A percentile compares a stretch with the other conserved stretches of the same genome.
Evolutionary conservation across 2,329 filamentous ascomycete genomes (phyloP).

Genomic region (Trichoderma guizhouense): DNA sequence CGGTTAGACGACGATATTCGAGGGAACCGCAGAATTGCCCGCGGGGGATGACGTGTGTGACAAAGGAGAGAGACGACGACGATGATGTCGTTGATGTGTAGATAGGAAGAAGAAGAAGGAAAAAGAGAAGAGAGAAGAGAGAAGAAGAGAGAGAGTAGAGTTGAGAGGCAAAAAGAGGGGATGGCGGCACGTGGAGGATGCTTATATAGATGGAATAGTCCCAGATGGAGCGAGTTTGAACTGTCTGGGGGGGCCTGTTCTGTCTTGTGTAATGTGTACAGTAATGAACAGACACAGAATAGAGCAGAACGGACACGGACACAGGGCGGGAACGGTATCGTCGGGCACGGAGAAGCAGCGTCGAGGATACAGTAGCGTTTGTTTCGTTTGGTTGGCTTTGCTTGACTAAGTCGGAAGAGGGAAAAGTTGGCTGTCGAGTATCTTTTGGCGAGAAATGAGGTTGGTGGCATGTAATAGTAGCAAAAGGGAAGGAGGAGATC

Average conservation of each 20-base stretch:
- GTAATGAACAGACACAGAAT: neutral
- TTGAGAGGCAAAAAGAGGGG: neutral
- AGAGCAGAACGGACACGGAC: neutral
- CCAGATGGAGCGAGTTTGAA: neutral
- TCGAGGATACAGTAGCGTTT: neutral
- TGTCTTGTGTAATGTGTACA: neutral
- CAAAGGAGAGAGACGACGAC: neutral
- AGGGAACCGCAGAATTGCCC: neutral
- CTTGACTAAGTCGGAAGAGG: neutral
- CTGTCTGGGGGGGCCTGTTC: neutral
- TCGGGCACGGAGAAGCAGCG: neutral
- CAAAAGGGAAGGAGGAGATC: conserved; percentile 18
- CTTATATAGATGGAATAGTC: neutral
- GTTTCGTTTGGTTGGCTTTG: neutral
- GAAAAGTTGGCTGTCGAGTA: neutral
- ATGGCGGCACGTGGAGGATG: conserved; percentile 4
- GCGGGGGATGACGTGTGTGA: neutral
- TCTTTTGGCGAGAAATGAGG: conserved; percentile 10
- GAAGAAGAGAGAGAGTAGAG: neutral
- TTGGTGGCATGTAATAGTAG: neutral
- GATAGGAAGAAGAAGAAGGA: neutral
- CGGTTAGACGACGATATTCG: neutral
- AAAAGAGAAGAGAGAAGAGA: neutral
- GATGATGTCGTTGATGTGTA: neutral
- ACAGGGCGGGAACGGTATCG: conserved; percentile 2